Evolutionary conservation across 2,329 filamentous ascomycete species (phyloP).

Genomic region (Diplodia scrobiculata): DNA sequence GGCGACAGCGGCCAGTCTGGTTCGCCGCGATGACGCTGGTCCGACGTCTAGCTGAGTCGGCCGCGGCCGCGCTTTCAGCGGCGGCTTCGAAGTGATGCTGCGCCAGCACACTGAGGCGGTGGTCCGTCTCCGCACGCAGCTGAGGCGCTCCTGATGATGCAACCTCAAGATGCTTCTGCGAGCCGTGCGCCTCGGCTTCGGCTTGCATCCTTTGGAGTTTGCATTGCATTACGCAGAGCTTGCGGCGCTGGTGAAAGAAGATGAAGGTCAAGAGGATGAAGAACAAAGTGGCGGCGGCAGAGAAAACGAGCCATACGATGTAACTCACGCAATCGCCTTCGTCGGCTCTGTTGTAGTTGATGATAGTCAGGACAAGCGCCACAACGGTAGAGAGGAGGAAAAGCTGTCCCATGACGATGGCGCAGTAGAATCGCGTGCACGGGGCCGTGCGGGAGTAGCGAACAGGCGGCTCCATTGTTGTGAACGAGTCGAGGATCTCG

Average conservation of each 20-base stretch:
- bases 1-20: neutral
- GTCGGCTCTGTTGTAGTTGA: neutral
- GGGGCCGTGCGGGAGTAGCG: neutral
- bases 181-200: slow-evolving; percentile 2
- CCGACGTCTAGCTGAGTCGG: neutral
- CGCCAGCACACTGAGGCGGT: slow-evolving; percentile 1
- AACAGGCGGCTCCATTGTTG: slow-evolving; percentile 4
- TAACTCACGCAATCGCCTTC: neutral
- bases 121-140: slow-evolving; percentile 14
- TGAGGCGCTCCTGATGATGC: neutral
- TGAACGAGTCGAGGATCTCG: neutral
- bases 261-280: neutral
- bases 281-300: neutral
- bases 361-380: slow-evolving; percentile 9
- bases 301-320: slow-evolving; percentile 15
- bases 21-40: neutral
- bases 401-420: neutral
- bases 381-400: slow-evolving; percentile 19
- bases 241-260: slow-evolving; percentile 20
- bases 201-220: slow-evolving; percentile 5
- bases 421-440: slow-evolving; percentile 11
- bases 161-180: slow-evolving; percentile 3
- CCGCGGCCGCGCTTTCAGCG: neutral
- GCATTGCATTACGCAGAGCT: slow-evolving; percentile 6
- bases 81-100: neutral